These are phyloP conservation scores for Salix suchowensis DNA, from an alignment of 345 rosid species.

Conservation along the genomic window DNA sequence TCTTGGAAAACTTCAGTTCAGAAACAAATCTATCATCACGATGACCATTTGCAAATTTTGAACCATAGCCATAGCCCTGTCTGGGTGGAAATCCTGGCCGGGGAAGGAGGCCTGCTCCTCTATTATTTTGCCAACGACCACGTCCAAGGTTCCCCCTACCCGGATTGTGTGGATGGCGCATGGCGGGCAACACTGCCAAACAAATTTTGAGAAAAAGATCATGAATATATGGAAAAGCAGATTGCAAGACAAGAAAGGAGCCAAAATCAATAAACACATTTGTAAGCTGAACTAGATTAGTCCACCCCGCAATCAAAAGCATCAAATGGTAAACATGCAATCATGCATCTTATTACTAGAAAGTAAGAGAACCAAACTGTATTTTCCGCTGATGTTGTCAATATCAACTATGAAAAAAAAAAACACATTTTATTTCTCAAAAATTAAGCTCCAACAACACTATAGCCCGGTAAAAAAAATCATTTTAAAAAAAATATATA, in stretches of 20 bases:
- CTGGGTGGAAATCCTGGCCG: slow-evolving; percentile 79
- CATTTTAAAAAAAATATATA: too few relatives aligned
- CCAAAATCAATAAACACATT: background rate
- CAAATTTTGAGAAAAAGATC: background rate
- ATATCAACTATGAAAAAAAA: background rate
- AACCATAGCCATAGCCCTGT: slow-evolving; percentile 65
- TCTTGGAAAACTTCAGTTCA: slow-evolving; percentile 75
- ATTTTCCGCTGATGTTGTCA: background rate
- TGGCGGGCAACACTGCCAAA: slow-evolving; percentile 62
- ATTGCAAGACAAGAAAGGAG: background rate
- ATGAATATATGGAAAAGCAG: background rate
- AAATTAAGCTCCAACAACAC: background rate
- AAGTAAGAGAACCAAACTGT: background rate
- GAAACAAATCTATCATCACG: slow-evolving; percentile 92
- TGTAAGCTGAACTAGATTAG: background rate
- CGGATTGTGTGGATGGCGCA: slow-evolving; percentile 47
- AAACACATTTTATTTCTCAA: too few relatives aligned
- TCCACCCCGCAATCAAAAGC: background rate
- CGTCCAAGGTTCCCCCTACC: slow-evolving; percentile 69
- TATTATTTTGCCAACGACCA: slow-evolving; percentile 75
- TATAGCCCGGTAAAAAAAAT: too few relatives aligned
- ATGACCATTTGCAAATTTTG: slow-evolving; percentile 62
- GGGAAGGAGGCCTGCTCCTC: slow-evolving; percentile 92
- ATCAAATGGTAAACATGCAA: background rate
- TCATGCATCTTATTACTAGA: background rate